These are phyloP conservation scores for Phytophthora pisi DNA, from an alignment of 352 stramenopile genomes.

Conservation along the genomic window DNA sequence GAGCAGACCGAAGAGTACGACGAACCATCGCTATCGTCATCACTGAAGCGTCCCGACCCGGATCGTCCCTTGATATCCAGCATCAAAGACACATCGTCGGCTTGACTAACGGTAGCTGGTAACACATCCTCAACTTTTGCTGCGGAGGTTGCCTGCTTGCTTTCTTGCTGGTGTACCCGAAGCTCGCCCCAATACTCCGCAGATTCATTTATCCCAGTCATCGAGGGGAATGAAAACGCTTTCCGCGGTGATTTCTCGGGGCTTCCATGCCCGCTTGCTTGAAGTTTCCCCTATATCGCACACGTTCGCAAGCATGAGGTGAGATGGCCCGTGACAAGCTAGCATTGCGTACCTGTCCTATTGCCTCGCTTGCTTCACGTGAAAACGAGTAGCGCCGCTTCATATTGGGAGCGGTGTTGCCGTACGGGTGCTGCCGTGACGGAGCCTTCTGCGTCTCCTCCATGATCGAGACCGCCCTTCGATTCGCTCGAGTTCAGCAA, in stretches of 20 bases:
- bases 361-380: conserved; percentile 21
- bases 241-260: conserved; percentile 34
- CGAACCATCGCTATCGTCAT: conserved; percentile 37
- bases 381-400: conserved; percentile 43
- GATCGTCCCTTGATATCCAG: conserved; percentile 21
- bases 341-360: conserved; percentile 28
- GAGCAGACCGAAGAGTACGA: conserved; percentile 29
- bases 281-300: conserved; percentile 6
- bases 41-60: conserved; percentile 14
- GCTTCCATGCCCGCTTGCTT: conserved; percentile 8
- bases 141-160: neutral
- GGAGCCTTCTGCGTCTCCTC: conserved; percentile 8
- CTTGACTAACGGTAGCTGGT: neutral
- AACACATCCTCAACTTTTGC: neutral
- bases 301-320: conserved; percentile 6
- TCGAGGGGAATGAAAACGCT: conserved; percentile 30
- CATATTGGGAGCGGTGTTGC: conserved; percentile 21
- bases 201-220: conserved; percentile 10
- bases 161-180: conserved; percentile 13
- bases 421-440: conserved; percentile 24
- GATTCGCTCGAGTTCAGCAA: neutral
- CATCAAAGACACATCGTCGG: conserved; percentile 19
- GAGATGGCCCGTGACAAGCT: neutral
- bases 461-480: conserved; percentile 4
- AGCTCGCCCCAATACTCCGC: conserved; percentile 14